Base-by-base conservation (phyloP, 176 grass and related monocot species). In the Bonia amplexicaulis region DNA sequence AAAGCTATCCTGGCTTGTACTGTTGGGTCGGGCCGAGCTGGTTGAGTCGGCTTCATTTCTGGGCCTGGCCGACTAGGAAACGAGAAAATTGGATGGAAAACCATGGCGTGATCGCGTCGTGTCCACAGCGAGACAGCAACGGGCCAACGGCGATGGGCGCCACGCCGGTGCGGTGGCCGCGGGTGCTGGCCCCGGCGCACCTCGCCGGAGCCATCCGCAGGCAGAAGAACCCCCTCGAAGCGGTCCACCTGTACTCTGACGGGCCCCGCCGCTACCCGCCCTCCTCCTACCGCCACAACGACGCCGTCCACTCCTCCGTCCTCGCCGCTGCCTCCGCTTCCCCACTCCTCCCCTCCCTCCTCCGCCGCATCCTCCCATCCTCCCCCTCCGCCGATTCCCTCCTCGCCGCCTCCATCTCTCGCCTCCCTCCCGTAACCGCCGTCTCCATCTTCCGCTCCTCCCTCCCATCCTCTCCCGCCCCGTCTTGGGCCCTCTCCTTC, bases 401-500 rank as follows among this genome's bases (percentile, higher is more conserved):
- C 54, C 84, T 97, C 71, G 86, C 90, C 0, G 63, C 80, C 12
- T 89, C 84, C 57, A 83, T 94, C 40, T 74, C 87, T 16, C 76
- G 80, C 39, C 84, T 94, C 73, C 72, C 82, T 9, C 73, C 85
- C 7, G n/a, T 20, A 1, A 2, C 54, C 12, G 85, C 86, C 31
- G 16, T 72, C 25, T 82, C 90, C 79, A 74, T 92, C 31, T 88
- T 93, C 80, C 73, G 80, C 59, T 83, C 72, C 42, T 47, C 91
- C 6, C 79, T 95, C 10, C 87, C 88, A 0, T 60, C 48, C 81
- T 94, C 92, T 52, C 91, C 71, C 11, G 77, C 82, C 27, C 88
- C 88, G 22, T 89, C 88, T 5, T 97, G 95, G 92, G 88, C 89
- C 12, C 82, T 69, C 57, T 97, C 95, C 71, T 95, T 95, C 82